phyloP scores from a whole-genome alignment of 768 basidiomycete genomes.

The Hebeloma cylindrosporum region DNA sequence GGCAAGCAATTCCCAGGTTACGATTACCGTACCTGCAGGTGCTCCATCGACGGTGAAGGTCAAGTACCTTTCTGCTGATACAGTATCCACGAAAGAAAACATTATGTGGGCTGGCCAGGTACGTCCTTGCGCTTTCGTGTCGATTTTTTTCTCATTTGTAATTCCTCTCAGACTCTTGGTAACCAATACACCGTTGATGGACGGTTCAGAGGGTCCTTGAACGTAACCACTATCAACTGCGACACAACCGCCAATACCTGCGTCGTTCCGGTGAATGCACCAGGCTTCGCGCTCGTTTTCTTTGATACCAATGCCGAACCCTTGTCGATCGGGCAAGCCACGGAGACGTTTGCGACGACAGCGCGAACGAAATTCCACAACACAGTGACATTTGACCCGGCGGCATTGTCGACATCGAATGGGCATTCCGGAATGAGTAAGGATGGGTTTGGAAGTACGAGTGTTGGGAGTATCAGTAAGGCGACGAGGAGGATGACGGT shows the following conservation, averaged over 20 bases:
- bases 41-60: conserved; percentile 45
- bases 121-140: neutral
- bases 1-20: conserved; percentile 44
- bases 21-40: conserved; percentile 46
- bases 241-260: conserved; percentile 52
- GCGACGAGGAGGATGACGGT: neutral
- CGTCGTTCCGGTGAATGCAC: conserved; percentile 62
- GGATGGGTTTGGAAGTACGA: conserved; percentile 7
- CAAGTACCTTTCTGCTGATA: conserved; percentile 56
- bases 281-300: conserved; percentile 75
- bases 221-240: conserved; percentile 61
- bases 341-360: conserved; percentile 56
- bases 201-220: conserved; percentile 50
- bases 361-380: conserved; percentile 49
- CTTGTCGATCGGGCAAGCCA: conserved; percentile 21
- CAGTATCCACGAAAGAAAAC: conserved; percentile 58
- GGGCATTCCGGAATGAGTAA: conserved; percentile 34
- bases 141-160: neutral
- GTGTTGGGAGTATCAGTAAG: conserved; percentile 4
- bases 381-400: conserved; percentile 52
- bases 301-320: conserved; percentile 32
- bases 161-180: conserved; percentile 52
- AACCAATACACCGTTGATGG: conserved; percentile 65
- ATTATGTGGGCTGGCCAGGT: conserved; percentile 80
- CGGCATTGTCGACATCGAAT: conserved; percentile 54